phyloP scores from a whole-genome alignment of 192 early-diverging fungal species.

The Jimgerdemannia flammicorona region DNA sequence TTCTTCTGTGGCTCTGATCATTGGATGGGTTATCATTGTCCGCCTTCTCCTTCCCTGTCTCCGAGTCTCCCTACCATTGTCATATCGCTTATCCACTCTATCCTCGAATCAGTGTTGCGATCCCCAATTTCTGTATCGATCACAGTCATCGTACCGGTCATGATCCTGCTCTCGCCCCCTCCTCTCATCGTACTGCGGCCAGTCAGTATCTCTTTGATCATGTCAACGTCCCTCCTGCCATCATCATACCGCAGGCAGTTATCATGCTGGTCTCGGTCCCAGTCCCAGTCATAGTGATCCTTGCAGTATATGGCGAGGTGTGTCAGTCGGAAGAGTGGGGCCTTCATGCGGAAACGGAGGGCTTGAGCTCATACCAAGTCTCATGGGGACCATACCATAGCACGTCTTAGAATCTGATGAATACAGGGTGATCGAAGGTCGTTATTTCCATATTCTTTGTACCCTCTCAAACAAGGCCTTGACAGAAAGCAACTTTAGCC shows the following conservation, averaged over 20 bases:
- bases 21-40: conserved; percentile 7
- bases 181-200: conserved; percentile 14
- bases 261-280: conserved; percentile 18
- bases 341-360: too few relatives aligned
- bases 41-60: conserved; percentile 6
- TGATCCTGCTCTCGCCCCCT: conserved; percentile 11
- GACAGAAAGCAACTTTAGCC: too few relatives aligned
- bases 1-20: conserved; percentile 21
- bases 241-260: conserved; percentile 10
- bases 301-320: too few relatives aligned
- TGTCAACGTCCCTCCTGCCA: conserved; percentile 6
- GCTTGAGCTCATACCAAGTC: too few relatives aligned
- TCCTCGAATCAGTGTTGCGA: neutral
- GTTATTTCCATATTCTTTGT: too few relatives aligned
- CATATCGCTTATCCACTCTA: neutral
- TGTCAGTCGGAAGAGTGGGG: too few relatives aligned
- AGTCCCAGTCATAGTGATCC: conserved; percentile 30
- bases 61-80: conserved; percentile 2
- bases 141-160: conserved; percentile 13
- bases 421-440: too few relatives aligned
- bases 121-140: conserved; percentile 4
- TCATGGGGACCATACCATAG: too few relatives aligned
- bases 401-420: too few relatives aligned
- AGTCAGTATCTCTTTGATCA: neutral
- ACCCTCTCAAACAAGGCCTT: too few relatives aligned